phyloP scores from a whole-genome alignment of 2,329 filamentous ascomycete species.

The Cladosporium sp. region DNA sequence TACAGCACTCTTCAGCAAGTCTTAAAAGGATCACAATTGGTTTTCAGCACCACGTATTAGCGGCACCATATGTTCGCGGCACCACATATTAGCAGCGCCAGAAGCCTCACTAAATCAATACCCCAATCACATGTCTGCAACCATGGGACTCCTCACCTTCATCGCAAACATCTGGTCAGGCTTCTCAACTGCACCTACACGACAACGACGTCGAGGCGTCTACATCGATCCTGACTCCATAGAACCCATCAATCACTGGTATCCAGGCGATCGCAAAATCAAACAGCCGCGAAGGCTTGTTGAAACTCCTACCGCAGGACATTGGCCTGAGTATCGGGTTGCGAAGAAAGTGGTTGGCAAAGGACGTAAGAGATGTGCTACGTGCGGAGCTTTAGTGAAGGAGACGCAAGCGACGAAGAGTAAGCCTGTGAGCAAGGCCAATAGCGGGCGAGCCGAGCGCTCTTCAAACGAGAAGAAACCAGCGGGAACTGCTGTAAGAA shows the following conservation, averaged over 20 bases:
- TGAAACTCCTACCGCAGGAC: slow-evolving; percentile 2
- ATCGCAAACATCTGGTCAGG: slow-evolving; percentile 1
- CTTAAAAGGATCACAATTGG: too few species aligned
- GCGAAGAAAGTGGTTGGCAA: neutral
- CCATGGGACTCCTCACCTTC: neutral
- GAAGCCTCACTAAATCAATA: neutral
- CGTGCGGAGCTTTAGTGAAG: slow-evolving; percentile 1
- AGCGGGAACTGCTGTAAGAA: neutral
- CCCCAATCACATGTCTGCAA: neutral
- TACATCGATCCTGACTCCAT: neutral
- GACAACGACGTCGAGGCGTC: neutral
- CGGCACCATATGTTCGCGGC: too few species aligned
- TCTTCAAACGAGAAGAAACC: neutral
- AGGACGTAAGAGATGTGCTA: neutral
- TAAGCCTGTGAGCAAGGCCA: neutral
- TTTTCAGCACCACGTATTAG: too few species aligned
- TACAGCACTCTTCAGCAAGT: neutral
- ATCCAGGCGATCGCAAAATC: neutral
- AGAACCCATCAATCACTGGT: slow-evolving; percentile 14
- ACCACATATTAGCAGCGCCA: too few species aligned
- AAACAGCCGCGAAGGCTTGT: slow-evolving; percentile 6
- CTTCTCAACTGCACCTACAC: neutral
- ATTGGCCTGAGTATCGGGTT: slow-evolving; percentile 1
- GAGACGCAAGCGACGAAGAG: neutral
- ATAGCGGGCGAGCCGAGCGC: too few species aligned